Evolutionary conservation across 208 protist genomes (phyloP).

Genomic region (Crithidia thermophila): DNA sequence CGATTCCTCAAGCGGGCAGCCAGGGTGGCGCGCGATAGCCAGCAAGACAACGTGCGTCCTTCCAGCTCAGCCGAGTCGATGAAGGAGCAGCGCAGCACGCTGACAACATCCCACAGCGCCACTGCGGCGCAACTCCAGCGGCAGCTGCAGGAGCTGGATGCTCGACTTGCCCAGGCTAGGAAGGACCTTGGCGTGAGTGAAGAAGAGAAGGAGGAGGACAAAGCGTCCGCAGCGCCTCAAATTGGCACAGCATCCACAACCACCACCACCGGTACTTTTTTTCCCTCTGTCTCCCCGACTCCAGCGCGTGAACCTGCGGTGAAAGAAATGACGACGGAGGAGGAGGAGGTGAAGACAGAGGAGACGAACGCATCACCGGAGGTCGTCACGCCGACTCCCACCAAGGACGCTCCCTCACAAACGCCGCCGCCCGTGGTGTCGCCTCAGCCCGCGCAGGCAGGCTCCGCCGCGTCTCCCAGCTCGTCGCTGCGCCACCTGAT

Average conservation of each 20-base stretch:
- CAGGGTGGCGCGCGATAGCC: not conserved
- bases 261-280: not conserved
- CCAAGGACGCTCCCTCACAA: too few relatives aligned
- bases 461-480: not conserved
- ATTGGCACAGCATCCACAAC: too few relatives aligned
- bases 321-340: too few relatives aligned
- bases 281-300: too few relatives aligned
- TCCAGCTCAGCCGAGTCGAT: not conserved
- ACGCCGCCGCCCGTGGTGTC: not conserved
- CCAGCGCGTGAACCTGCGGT: too few relatives aligned
- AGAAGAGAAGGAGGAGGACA: not conserved
- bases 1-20: conserved; percentile 5
- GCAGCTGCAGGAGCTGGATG: conserved; percentile 14
- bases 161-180: conserved; percentile 1
- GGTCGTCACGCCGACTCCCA: too few relatives aligned
- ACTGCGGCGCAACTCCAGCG: not conserved
- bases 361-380: too few relatives aligned
- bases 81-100: not conserved
- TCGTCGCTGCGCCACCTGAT: conserved; percentile 3
- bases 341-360: too few relatives aligned
- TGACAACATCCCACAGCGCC: conserved; percentile 1
- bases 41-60: not conserved
- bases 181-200: not conserved
- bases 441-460: not conserved
- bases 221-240: not conserved